phyloP scores from a whole-genome alignment of 2,329 filamentous ascomycete species.

The Venturiaceae sp. region DNA sequence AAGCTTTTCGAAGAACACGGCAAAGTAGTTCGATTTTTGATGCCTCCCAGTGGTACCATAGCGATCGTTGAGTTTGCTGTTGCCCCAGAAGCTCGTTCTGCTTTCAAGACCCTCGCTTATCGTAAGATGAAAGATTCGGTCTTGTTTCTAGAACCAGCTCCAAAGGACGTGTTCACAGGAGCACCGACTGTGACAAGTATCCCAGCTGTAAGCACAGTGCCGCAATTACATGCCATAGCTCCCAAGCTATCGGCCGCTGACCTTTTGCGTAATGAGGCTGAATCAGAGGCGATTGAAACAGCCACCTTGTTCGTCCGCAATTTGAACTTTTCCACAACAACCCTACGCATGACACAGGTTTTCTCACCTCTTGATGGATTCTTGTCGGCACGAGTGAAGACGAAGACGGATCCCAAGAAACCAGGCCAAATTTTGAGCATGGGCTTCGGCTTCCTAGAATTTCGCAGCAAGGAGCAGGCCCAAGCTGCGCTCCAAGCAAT shows the following conservation, averaged over 20 bases:
- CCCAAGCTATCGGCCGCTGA: constrained; percentile 61
- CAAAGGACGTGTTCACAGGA: constrained; percentile 62
- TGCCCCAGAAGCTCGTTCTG: constrained; percentile 67
- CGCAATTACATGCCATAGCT: constrained; percentile 20
- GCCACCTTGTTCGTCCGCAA: constrained; percentile 91
- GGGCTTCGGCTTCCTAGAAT: constrained; percentile 95
- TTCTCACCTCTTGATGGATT: constrained; percentile 83
- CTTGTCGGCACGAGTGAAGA: constrained; percentile 82
- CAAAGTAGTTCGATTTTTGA: constrained; percentile 68
- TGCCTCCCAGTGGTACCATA: constrained; percentile 88
- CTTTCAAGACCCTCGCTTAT: constrained; percentile 80
- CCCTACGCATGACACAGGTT: constrained; percentile 60
- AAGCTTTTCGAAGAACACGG: constrained; percentile 81
- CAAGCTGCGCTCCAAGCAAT: constrained; percentile 73
- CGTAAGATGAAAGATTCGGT: constrained; percentile 84
- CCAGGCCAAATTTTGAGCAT: constrained; percentile 83
- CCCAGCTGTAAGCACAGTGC: constrained; percentile 13
- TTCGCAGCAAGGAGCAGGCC: constrained; percentile 67
- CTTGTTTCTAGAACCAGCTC: constrained; percentile 88
- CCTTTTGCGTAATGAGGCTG: constrained; percentile 50
- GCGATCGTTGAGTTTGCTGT: constrained; percentile 85
- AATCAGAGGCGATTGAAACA: constrained; percentile 48
- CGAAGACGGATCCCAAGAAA: constrained; percentile 85
- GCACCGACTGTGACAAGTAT: constrained; percentile 19
- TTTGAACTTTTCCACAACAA: constrained; percentile 84